These are phyloP conservation scores for Amniculicola lignicola DNA, from an alignment of 495 filamentous ascomycete species.

Conservation along the genomic window DNA sequence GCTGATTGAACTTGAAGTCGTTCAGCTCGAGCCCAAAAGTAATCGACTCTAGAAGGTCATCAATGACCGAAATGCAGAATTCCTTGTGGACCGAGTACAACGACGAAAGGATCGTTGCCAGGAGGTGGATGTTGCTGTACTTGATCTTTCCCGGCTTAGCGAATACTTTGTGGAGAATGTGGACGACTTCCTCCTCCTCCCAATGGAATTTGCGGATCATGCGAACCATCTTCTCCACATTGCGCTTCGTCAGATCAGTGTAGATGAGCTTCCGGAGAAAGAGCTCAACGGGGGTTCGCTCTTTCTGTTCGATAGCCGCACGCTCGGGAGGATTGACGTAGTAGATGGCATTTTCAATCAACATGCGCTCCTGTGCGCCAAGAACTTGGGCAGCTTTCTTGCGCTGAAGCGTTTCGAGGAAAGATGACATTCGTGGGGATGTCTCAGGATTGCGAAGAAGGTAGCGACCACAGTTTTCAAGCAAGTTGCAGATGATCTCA, in stretches of 20 bases:
- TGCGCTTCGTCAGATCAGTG: constrained; percentile 86
- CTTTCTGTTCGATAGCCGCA: constrained; percentile 92
- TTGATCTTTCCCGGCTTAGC: constrained; percentile 95
- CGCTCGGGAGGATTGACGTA: constrained; percentile 94
- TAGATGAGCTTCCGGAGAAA: constrained; percentile 92
- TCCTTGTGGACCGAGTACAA: constrained; percentile 88
- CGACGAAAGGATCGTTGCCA: constrained; percentile 86
- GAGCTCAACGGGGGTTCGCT: constrained; percentile 86
- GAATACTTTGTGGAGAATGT: constrained; percentile 84
- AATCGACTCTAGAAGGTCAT: constrained; percentile 85
- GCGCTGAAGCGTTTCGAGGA: constrained; percentile 88
- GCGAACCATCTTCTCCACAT: constrained; percentile 87
- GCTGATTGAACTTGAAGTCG: constrained; percentile 97
- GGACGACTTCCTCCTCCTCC: constrained; percentile 87
- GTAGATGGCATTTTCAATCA: constrained; percentile 97
- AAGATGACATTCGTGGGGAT: constrained; percentile 84
- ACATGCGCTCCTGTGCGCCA: constrained; percentile 93
- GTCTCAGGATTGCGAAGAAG: constrained; percentile 92
- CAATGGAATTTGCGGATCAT: constrained; percentile 94
- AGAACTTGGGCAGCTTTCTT: constrained; percentile 96
- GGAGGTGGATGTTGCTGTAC: constrained; percentile 92
- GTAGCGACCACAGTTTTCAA: constrained; percentile 96
- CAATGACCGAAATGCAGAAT: constrained; percentile 83
- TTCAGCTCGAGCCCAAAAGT: constrained; percentile 87
- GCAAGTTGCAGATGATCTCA: constrained; percentile 94